Conservation (phyloP, 1,284 basidiomycete genomes). For the Phenoliferia sp. region DNA sequence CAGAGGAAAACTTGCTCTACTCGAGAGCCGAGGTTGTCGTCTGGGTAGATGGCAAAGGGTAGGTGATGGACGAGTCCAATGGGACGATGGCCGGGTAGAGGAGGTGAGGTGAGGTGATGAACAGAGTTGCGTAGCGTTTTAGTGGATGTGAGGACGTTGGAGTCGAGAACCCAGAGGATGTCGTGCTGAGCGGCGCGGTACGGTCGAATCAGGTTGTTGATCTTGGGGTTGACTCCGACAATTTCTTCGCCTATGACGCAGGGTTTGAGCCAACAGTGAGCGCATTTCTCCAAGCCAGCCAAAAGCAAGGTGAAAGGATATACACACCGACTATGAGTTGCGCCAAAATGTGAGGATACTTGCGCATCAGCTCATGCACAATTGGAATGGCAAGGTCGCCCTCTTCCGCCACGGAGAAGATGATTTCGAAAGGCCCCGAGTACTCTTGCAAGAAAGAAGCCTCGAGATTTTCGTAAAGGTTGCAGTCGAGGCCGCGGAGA, state of each 20-base stretch:
- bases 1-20: slow-evolving; percentile 93
- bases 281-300: neutral
- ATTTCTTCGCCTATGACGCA: slow-evolving; percentile 44
- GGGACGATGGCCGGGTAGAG: slow-evolving; percentile 14
- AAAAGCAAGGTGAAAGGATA: neutral
- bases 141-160: slow-evolving; percentile 73
- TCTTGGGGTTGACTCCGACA: slow-evolving; percentile 91
- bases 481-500: slow-evolving; percentile 84
- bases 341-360: slow-evolving; percentile 67
- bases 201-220: slow-evolving; percentile 88
- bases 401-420: slow-evolving; percentile 77
- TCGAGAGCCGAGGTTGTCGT: slow-evolving; percentile 61
- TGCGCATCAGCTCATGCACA: slow-evolving; percentile 65
- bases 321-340: slow-evolving; percentile 67
- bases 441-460: slow-evolving; percentile 80
- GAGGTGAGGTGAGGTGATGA: slow-evolving; percentile 53
- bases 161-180: slow-evolving; percentile 95
- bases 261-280: slow-evolving; percentile 56
- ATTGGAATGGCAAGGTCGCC: slow-evolving; percentile 75
- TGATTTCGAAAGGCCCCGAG: slow-evolving; percentile 60
- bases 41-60: slow-evolving; percentile 72
- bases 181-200: slow-evolving; percentile 78
- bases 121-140: slow-evolving; percentile 84
- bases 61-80: slow-evolving; percentile 94
- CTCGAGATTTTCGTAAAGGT: slow-evolving; percentile 88